These are phyloP conservation scores for Dioscorea zingiberensis DNA, from an alignment of 106 monocot species.

Conservation along the genomic window DNA sequence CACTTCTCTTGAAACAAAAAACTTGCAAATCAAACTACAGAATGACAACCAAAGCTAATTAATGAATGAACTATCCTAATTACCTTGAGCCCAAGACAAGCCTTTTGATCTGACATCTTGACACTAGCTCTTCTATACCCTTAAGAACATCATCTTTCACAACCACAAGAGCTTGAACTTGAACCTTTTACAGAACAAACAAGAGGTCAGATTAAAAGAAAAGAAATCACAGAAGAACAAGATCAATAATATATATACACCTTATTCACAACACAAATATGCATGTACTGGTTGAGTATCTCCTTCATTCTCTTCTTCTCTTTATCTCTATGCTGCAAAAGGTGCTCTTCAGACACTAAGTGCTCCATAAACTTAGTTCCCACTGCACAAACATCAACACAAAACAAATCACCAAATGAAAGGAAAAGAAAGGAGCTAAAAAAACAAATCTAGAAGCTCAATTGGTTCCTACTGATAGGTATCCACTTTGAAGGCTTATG, in stretches of 20 bases:
- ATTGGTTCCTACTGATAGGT: background rate
- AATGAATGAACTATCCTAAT: background rate
- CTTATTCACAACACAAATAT: background rate
- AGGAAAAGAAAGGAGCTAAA: background rate
- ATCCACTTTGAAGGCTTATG: background rate
- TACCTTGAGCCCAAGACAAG: constrained; percentile 11
- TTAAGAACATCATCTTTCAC: background rate
- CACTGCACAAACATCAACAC: background rate
- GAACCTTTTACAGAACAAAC: background rate
- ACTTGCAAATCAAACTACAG: background rate
- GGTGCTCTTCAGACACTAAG: background rate
- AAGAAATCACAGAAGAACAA: background rate
- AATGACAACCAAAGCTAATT: too few species aligned
- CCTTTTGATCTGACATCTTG: background rate
- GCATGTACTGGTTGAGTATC: background rate
- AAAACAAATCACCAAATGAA: background rate
- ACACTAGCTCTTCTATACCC: background rate
- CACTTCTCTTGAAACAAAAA: too few species aligned
- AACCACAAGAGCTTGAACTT: constrained; percentile 4
- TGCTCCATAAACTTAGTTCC: background rate
- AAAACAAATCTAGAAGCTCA: background rate
- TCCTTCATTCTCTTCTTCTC: background rate
- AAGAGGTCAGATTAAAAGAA: background rate
- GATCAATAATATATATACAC: background rate
- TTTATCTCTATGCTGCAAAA: background rate